A percentile compares a stretch with the other conserved stretches of the same genome.
phyloP scores from a whole-genome alignment of 1,139 yeast genomes.

The Suhomyces choctaworum region DNA sequence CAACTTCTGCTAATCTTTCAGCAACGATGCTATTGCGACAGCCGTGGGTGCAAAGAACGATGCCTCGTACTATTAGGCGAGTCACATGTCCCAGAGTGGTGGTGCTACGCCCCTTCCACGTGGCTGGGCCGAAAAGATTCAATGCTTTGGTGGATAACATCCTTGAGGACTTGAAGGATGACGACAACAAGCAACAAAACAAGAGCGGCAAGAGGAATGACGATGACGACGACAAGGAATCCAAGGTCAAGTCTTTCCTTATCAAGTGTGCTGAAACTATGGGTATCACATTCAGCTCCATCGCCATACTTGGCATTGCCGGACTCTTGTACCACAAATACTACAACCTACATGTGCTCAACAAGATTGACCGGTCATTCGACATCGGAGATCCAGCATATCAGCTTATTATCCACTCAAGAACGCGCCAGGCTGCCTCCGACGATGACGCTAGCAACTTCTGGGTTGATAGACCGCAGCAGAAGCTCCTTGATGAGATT shows the following conservation, averaged over 20 bases:
- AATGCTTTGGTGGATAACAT: slow-evolving; percentile 24
- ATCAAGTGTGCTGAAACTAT: slow-evolving; percentile 69
- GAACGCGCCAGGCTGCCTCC: slow-evolving; percentile 33
- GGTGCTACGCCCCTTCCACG: no score
- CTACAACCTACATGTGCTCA: slow-evolving; percentile 59
- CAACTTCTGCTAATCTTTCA: no score
- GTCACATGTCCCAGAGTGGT: no score
- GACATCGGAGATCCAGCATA: slow-evolving; percentile 68
- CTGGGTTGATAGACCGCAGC: slow-evolving; percentile 76
- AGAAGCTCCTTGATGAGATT: slow-evolving; percentile 61
- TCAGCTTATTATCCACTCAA: slow-evolving; percentile 54
- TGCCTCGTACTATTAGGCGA: no score
- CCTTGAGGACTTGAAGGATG: slow-evolving; percentile 16
- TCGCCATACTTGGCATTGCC: slow-evolving; percentile 68
- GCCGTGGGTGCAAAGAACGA: no score
- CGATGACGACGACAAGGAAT: slow-evolving; percentile 15
- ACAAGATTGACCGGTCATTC: slow-evolving; percentile 68
- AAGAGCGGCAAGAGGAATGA: slow-evolving; percentile 11
- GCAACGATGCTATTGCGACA: no score
- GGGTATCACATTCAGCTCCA: slow-evolving; percentile 73
- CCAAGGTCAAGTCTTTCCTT: slow-evolving; percentile 29
- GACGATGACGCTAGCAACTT: slow-evolving; percentile 32
- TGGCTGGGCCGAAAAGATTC: slow-evolving; percentile 7
- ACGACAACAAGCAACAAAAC: slow-evolving; percentile 11
- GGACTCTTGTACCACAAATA: slow-evolving; percentile 68